phyloP scores from a whole-genome alignment of 1,139 yeast species.

The Pichia sp. region DNA sequence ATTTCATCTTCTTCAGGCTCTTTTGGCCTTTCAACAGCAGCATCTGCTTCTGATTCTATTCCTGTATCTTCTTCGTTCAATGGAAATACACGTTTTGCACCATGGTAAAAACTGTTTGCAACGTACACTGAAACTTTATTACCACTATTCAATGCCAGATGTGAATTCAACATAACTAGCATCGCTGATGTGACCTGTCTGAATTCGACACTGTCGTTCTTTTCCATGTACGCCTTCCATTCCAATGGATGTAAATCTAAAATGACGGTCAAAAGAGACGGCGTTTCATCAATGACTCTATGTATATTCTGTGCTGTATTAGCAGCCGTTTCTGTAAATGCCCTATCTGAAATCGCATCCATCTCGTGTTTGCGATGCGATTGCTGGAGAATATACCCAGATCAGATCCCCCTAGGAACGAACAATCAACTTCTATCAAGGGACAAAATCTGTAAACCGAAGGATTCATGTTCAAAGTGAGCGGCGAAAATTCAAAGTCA shows the following conservation, averaged over 20 bases:
- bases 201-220: constrained; percentile 41
- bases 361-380: constrained; percentile 33
- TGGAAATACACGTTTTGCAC: constrained; percentile 76
- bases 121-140: constrained; percentile 85
- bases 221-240: constrained; percentile 55
- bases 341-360: constrained; percentile 77
- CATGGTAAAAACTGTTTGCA: constrained; percentile 56
- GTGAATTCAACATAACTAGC: constrained; percentile 78
- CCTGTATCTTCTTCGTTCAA: constrained; percentile 8
- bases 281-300: constrained; percentile 57
- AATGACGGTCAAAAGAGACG: constrained; percentile 77
- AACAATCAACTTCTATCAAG: too few relatives aligned
- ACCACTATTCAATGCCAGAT: constrained; percentile 78
- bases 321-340: constrained; percentile 47
- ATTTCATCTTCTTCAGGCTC: constrained; percentile 7
- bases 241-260: constrained; percentile 77
- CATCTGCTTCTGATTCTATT: constrained; percentile 2
- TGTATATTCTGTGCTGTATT: constrained; percentile 21
- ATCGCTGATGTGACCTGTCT: constrained; percentile 59
- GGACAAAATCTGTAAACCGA: too few relatives aligned
- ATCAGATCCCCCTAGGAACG: too few relatives aligned
- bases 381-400: neutral
- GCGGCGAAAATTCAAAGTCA: neutral
- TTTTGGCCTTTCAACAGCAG: constrained; percentile 1
- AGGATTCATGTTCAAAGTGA: too few relatives aligned